A percentile compares a stretch with the other conserved stretches of the same genome.
Evolutionary conservation across 768 basidiomycete species (phyloP).

Genomic region (Kondoa malvinella): DNA sequence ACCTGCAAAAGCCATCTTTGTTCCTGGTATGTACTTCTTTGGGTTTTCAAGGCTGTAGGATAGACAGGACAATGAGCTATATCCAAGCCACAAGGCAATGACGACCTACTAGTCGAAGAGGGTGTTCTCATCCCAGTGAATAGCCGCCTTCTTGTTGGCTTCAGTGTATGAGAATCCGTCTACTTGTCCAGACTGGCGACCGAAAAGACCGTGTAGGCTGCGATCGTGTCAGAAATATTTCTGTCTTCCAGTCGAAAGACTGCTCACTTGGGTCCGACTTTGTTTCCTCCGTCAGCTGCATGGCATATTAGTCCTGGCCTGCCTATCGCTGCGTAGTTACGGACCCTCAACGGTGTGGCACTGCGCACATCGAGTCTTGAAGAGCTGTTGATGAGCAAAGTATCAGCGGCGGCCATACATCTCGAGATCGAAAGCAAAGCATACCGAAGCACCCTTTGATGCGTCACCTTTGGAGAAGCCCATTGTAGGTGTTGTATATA

Average conservation of each 20-base stretch:
- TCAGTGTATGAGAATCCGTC: constrained; percentile 80
- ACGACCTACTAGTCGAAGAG: constrained; percentile 65
- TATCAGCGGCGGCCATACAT: background rate
- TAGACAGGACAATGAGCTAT: background rate
- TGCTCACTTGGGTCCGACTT: constrained; percentile 64
- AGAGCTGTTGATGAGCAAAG: constrained; percentile 37
- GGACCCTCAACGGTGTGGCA: constrained; percentile 62
- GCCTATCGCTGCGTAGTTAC: background rate
- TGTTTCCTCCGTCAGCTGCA: constrained; percentile 48
- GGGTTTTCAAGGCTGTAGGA: constrained; percentile 51
- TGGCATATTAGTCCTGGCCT: background rate
- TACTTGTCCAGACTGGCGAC: constrained; percentile 52
- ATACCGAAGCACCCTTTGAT: constrained; percentile 15
- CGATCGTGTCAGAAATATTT: constrained; percentile 11
- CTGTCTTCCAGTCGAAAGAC: constrained; percentile 56
- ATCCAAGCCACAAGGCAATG: constrained; percentile 14
- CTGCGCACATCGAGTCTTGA: constrained; percentile 82
- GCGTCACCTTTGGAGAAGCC: constrained; percentile 17
- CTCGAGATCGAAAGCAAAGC: too few species aligned
- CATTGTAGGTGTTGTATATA: constrained; percentile 10
- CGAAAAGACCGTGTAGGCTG: constrained; percentile 20
- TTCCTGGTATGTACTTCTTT: constrained; percentile 96
- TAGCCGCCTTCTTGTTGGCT: constrained; percentile 86
- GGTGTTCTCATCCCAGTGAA: constrained; percentile 70
- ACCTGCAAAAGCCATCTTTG: constrained; percentile 97